A percentile compares a stretch with the other conserved stretches of the same genome.
Conservation (phyloP, 2,329 filamentous ascomycete species). For the Fusarium miscanthi region DNA sequence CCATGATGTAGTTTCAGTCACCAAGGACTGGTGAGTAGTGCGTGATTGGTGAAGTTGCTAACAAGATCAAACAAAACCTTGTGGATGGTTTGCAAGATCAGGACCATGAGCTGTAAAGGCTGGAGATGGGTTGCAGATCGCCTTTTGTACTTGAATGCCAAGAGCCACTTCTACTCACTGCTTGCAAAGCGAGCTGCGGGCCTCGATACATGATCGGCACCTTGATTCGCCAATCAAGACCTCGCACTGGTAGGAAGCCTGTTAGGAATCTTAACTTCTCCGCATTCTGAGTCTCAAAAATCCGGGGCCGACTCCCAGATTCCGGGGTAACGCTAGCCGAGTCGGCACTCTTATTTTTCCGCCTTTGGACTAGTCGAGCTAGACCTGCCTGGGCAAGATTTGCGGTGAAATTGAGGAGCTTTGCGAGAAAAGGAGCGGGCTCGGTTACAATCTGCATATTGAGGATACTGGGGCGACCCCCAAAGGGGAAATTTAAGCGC, state of each 20-base stretch:
- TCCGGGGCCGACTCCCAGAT: neutral
- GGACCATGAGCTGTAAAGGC: neutral
- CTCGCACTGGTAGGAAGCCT: neutral
- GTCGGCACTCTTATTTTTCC: neutral
- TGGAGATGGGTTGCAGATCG: neutral
- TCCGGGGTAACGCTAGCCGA: neutral
- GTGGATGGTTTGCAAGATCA: neutral
- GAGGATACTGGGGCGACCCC: no score
- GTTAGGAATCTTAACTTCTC: neutral
- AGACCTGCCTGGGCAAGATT: neutral
- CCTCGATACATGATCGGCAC: neutral
- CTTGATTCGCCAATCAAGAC: neutral
- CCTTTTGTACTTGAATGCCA: neutral
- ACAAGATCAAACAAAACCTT: neutral
- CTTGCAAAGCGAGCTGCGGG: neutral
- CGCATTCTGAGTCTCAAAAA: neutral
- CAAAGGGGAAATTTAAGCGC: neutral
- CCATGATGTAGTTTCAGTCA: neutral
- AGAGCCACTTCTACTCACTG: neutral
- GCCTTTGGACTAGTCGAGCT: neutral
- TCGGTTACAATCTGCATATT: neutral
- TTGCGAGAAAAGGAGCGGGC: neutral
- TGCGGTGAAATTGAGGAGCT: neutral
- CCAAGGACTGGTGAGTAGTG: neutral
- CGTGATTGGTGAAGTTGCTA: neutral